phyloP scores from a whole-genome alignment of 441 rosid genomes.

The Pelargonium citronellum region DNA sequence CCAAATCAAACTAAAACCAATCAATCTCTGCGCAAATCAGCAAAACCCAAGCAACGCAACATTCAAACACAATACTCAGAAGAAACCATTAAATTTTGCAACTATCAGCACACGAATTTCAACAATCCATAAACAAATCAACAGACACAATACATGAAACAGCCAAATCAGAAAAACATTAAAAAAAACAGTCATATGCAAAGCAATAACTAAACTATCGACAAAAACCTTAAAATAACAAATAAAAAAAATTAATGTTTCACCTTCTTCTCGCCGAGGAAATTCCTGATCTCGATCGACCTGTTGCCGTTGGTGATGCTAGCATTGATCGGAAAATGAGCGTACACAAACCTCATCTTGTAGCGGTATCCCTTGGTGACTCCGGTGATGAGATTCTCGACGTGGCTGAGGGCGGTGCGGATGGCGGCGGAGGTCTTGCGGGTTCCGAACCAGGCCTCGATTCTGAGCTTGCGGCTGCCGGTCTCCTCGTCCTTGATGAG shows the following conservation, averaged over 20 bases:
- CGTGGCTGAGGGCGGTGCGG: conserved; percentile 51
- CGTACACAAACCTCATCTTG: conserved; percentile 78
- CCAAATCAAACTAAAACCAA: too few species aligned
- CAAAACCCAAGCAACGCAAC: too few species aligned
- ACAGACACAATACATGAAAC: too few species aligned
- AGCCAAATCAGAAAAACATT: too few species aligned
- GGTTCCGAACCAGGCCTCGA: conserved; percentile 73
- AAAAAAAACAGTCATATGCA: too few species aligned
- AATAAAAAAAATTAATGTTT: background rate
- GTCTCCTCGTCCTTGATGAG: conserved; percentile 51
- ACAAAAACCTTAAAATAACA: too few species aligned
- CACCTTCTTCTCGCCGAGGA: conserved; percentile 65
- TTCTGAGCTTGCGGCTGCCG: conserved; percentile 55
- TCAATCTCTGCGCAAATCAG: too few species aligned
- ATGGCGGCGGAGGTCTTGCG: conserved; percentile 72
- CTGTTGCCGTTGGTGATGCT: conserved; percentile 39
- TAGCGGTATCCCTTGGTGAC: conserved; percentile 61
- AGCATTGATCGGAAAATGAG: conserved; percentile 73
- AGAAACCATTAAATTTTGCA: too few species aligned
- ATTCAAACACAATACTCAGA: too few species aligned
- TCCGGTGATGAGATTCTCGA: conserved; percentile 52
- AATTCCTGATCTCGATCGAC: conserved; percentile 75
- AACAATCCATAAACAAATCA: too few species aligned
- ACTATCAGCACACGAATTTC: too few species aligned
- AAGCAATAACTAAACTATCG: background rate